A percentile compares a stretch with the other conserved stretches of the same genome.
These are phyloP conservation scores for Hortiboletus campestris DNA, from an alignment of 768 basidiomycete species.

Conservation along the genomic window DNA sequence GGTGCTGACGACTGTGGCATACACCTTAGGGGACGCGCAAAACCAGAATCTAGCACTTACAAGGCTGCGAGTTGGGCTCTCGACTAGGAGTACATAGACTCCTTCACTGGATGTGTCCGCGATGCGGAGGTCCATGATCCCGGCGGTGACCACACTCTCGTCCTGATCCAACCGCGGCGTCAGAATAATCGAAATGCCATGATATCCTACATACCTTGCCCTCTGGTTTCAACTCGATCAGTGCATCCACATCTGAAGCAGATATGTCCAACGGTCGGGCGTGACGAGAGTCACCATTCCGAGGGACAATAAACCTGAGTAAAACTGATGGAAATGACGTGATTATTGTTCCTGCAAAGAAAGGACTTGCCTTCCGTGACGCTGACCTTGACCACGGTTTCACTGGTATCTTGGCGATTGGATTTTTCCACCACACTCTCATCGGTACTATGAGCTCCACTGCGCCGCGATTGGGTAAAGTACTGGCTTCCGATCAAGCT, in stretches of 20 bases:
- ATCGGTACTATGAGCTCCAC: constrained; percentile 41
- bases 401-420: constrained; percentile 28
- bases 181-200: neutral
- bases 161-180: constrained; percentile 43
- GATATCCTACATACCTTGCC: constrained; percentile 53
- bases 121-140: constrained; percentile 59
- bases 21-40: constrained; percentile 1
- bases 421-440: constrained; percentile 36
- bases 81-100: constrained; percentile 42
- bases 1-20: constrained; percentile 41
- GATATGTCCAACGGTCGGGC: constrained; percentile 53
- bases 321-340: constrained; percentile 26
- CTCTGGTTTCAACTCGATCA: constrained; percentile 67
- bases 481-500: constrained; percentile 80
- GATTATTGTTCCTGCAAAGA: neutral
- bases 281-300: constrained; percentile 30
- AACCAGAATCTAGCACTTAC: constrained; percentile 39
- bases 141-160: constrained; percentile 64
- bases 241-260: constrained; percentile 59
- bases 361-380: constrained; percentile 41
- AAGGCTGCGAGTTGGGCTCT: constrained; percentile 56
- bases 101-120: constrained; percentile 44
- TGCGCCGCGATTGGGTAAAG: constrained; percentile 47
- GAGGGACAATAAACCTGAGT: constrained; percentile 50
- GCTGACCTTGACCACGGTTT: constrained; percentile 49